Evolutionary conservation across 1,284 basidiomycete species (phyloP).

Genomic region (Ustilago nuda): DNA sequence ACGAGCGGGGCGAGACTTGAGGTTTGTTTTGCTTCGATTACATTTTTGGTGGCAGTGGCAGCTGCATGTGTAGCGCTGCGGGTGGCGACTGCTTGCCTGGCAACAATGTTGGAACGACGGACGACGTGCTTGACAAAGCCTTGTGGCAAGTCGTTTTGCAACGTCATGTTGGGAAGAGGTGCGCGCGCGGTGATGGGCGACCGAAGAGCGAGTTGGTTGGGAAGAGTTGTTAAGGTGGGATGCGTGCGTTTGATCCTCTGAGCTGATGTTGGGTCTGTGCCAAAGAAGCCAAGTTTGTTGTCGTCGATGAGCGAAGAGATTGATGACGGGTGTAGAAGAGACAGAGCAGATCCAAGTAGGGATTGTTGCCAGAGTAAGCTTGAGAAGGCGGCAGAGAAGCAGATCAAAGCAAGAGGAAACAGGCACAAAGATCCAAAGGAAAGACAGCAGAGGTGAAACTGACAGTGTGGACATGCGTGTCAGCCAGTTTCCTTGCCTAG

Average conservation of each 20-base stretch:
- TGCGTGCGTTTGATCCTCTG: background rate
- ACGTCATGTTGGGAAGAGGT: constrained; percentile 20
- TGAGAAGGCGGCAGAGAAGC: constrained; percentile 4
- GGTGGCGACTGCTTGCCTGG: constrained; percentile 15
- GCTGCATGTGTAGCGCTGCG: constrained; percentile 10
- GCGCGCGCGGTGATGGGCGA: background rate
- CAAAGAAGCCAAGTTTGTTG: too few species aligned
- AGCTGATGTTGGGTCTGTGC: too few species aligned
- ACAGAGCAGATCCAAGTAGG: too few species aligned
- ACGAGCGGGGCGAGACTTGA: constrained; percentile 33
- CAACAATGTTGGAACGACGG: constrained; percentile 30
- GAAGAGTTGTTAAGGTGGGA: background rate
- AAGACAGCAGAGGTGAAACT: background rate
- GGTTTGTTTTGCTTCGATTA: constrained; percentile 25
- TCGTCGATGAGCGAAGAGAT: too few species aligned
- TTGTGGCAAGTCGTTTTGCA: constrained; percentile 26
- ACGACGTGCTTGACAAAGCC: constrained; percentile 52
- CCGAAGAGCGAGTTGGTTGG: background rate
- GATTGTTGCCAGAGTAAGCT: background rate
- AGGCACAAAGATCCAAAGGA: background rate
- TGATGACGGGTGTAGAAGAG: too few species aligned
- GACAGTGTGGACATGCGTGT: constrained; percentile 10
- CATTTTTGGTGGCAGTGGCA: background rate
- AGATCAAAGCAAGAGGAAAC: constrained; percentile 11
- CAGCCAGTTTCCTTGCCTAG: too few species aligned